These are phyloP conservation scores for Coemansia sp. DNA, from an alignment of 192 early-diverging fungal species.

Conservation along the genomic window DNA sequence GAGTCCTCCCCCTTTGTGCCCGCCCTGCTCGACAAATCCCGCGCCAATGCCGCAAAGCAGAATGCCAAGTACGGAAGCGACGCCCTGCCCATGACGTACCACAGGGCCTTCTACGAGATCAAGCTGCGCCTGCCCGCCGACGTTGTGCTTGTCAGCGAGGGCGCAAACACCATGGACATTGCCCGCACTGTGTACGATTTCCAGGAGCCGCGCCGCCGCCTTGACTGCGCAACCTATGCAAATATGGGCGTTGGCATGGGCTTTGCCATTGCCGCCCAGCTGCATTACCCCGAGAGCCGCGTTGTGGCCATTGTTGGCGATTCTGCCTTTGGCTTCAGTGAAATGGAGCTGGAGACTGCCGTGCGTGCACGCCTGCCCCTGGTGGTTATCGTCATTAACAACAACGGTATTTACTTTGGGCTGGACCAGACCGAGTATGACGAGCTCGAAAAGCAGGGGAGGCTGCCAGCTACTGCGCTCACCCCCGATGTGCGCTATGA, in stretches of 20 bases:
- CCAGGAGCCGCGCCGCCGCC: slow-evolving; percentile 58
- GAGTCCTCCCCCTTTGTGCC: slow-evolving; percentile 25
- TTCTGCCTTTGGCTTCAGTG: slow-evolving; percentile 79
- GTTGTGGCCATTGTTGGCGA: slow-evolving; percentile 73
- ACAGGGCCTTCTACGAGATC: slow-evolving; percentile 68
- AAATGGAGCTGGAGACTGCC: slow-evolving; percentile 76
- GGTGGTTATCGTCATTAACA: slow-evolving; percentile 74
- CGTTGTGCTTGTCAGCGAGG: slow-evolving; percentile 68
- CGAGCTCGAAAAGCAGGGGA: slow-evolving; percentile 26
- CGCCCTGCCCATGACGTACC: slow-evolving; percentile 61
- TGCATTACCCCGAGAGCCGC: slow-evolving; percentile 48
- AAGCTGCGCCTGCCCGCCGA: slow-evolving; percentile 56
- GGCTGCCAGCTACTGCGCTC: slow-evolving; percentile 63
- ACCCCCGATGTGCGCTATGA: slow-evolving; percentile 68
- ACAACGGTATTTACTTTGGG: slow-evolving; percentile 75
- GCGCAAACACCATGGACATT: slow-evolving; percentile 81
- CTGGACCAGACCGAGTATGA: slow-evolving; percentile 56
- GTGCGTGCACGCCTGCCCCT: slow-evolving; percentile 61
- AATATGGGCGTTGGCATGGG: slow-evolving; percentile 84
- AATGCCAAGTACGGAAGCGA: slow-evolving; percentile 43
- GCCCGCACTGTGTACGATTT: slow-evolving; percentile 69
- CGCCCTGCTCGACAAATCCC: slow-evolving; percentile 30
- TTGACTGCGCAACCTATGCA: slow-evolving; percentile 73
- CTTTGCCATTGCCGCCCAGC: slow-evolving; percentile 67
- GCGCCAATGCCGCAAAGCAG: slow-evolving; percentile 53